These are phyloP conservation scores for Bacidia gigantensis DNA, from an alignment of 495 filamentous ascomycete species.

Conservation along the genomic window DNA sequence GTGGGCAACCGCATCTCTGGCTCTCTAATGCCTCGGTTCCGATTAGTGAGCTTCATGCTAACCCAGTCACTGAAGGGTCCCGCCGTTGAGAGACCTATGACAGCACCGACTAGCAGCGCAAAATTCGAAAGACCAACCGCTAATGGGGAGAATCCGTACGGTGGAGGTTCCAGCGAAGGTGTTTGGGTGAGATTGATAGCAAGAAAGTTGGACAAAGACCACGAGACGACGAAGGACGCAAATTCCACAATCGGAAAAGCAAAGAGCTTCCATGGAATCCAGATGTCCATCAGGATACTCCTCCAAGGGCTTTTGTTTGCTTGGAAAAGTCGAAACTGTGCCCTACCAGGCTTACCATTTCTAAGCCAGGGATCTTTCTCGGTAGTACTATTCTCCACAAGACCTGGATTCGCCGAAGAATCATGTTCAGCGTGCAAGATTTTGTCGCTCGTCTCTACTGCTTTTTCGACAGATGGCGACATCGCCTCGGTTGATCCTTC, in stretches of 20 bases:
- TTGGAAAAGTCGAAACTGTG: constrained; percentile 42
- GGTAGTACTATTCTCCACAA: constrained; percentile 8
- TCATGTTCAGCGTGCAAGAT: background rate
- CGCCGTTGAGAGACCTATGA: constrained; percentile 43
- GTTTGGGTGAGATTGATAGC: constrained; percentile 51
- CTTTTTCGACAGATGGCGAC: constrained; percentile 3
- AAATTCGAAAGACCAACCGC: constrained; percentile 39
- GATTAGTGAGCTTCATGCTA: constrained; percentile 39
- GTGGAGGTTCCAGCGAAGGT: constrained; percentile 45
- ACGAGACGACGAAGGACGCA: constrained; percentile 44
- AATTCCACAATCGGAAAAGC: constrained; percentile 52
- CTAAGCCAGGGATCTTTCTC: constrained; percentile 28
- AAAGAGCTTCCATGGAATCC: constrained; percentile 42
- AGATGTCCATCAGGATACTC: constrained; percentile 27
- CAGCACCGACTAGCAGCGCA: constrained; percentile 32
- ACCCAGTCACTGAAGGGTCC: constrained; percentile 48
- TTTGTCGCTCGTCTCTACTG: background rate
- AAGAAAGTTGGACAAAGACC: constrained; percentile 45
- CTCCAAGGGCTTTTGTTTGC: constrained; percentile 27
- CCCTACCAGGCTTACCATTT: constrained; percentile 36
- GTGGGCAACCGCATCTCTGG: constrained; percentile 55
- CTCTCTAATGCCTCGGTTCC: constrained; percentile 51
- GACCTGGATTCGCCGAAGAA: background rate
- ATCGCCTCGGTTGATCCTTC: background rate
- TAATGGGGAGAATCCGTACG: constrained; percentile 40